Conservation (phyloP, 2,329 filamentous ascomycete genomes). For the Cercospora janseana region DNA sequence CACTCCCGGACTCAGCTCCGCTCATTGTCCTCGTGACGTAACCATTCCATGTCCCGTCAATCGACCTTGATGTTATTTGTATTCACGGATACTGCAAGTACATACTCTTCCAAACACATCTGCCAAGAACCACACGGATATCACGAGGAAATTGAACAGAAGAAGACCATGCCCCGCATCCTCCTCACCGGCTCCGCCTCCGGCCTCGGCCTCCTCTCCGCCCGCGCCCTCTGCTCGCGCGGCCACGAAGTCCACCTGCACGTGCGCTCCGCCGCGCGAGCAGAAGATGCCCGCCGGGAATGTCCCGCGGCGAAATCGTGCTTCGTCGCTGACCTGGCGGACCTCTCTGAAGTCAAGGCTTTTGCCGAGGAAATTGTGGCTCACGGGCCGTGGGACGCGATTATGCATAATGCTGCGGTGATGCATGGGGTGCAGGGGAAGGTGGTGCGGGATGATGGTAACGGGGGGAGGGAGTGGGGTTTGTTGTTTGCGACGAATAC, state of each 20-base stretch:
- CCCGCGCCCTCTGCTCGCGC: constrained; percentile 9
- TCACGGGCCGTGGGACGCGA: constrained; percentile 6
- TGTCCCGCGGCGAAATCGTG: constrained; percentile 12
- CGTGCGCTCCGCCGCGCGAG: constrained; percentile 9
- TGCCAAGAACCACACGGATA: too few relatives aligned
- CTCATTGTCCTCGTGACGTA: too few relatives aligned
- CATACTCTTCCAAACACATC: too few relatives aligned
- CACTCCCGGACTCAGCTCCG: too few relatives aligned
- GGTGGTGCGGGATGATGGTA: constrained; percentile 4
- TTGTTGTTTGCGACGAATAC: constrained; percentile 15
- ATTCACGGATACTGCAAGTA: too few relatives aligned
- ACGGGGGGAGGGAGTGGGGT: too few relatives aligned
- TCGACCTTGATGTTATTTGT: too few relatives aligned
- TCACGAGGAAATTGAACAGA: too few relatives aligned
- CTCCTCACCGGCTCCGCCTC: constrained; percentile 17
- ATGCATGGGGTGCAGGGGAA: constrained; percentile 13
- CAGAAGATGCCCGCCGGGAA: constrained; percentile 7
- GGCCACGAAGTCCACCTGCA: constrained; percentile 16
- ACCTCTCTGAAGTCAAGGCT: constrained; percentile 3
- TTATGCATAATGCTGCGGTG: constrained; percentile 14
- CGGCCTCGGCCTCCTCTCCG: constrained; percentile 12
- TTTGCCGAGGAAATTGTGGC: constrained; percentile 12
- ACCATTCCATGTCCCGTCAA: too few relatives aligned
- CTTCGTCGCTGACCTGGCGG: constrained; percentile 14
- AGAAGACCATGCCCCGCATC: constrained; percentile 11